phyloP scores from a whole-genome alignment of 495 filamentous ascomycete species.

The Polyplosphaeria fusca region DNA sequence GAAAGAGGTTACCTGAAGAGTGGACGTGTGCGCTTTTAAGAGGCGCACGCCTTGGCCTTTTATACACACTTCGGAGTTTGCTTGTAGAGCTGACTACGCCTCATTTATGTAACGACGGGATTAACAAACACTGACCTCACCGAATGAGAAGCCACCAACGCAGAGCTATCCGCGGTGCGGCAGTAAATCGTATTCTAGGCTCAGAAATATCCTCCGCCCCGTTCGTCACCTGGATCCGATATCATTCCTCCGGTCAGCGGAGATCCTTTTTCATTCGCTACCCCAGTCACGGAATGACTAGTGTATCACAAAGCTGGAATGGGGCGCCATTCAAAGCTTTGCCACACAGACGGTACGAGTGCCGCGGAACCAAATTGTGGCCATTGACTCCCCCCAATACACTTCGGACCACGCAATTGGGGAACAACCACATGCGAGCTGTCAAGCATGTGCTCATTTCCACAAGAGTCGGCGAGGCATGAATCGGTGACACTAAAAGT shows the following conservation, averaged over 20 bases:
- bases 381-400: neutral
- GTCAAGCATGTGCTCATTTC: neutral
- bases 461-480: neutral
- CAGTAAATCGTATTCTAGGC: conserved; percentile 8
- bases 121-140: too few relatives aligned
- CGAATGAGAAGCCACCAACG: neutral
- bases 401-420: neutral
- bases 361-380: neutral
- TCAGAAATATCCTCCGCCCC: neutral
- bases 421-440: neutral
- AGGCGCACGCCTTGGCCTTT: too few relatives aligned
- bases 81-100: conserved; percentile 32
- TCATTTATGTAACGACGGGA: too few relatives aligned
- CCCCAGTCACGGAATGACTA: neutral
- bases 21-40: too few relatives aligned
- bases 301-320: neutral
- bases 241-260: conserved; percentile 8
- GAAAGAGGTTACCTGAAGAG: too few relatives aligned
- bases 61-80: too few relatives aligned
- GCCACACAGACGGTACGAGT: conserved; percentile 7
- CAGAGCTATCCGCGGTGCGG: conserved; percentile 1
- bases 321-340: neutral
- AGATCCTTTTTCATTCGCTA: neutral
- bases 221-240: conserved; percentile 2
- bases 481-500: neutral